Evolutionary conservation across 1,284 basidiomycete species (phyloP), one percentile per base, ranked within the genome.

Genomic region (Ustilago xerochloae): DNA sequence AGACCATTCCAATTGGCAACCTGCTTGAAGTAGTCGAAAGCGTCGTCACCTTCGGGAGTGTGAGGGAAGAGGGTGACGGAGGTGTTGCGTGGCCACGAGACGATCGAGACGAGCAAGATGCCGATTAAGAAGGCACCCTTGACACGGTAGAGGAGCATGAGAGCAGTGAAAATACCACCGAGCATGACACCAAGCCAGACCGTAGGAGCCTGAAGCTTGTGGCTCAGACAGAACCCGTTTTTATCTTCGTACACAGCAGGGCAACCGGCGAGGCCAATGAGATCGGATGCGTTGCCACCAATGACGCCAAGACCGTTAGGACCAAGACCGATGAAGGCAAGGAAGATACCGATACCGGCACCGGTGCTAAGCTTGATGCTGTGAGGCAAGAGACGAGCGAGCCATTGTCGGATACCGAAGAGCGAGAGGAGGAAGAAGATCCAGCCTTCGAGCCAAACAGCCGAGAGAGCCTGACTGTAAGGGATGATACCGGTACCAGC

Each of bases 151-250:
- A 94, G 87, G 88, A 94, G 90, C 77, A 95, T 85, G 30, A 84
- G 70, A 16, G 71, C 77, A 16, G 79, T 84, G 26, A 84, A 56
- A 72, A 95, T 88, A n/a, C 93, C 93, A 73, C 93, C 93, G 18
- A 90, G 86, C 85, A 94, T 93, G 63, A 94, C 89, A 53, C 93
- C 93, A n/a, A 94, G 86, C 93, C 93, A 95, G 85, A 92, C 89
- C 5, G 90, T 91, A 3, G 92, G 92, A 72, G 86, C 89, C 61
- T 89, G 90, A 39, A 94, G 85, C 12, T 93, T 90, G 61, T 88
- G 89, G n/a, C 86, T 84, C 7, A 85, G 85, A 75, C 93, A 95
- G 84, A 89, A 92, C 54, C 88, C 78, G n/a, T 62, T 81, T 13
- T 66, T 72, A 36, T 81, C 80, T 47, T 70, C 46, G 76, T 85